Evolutionary conservation across 345 rosid species (phyloP), one percentile per base, ranked within the genome.

Genomic region (Firmiana major): DNA sequence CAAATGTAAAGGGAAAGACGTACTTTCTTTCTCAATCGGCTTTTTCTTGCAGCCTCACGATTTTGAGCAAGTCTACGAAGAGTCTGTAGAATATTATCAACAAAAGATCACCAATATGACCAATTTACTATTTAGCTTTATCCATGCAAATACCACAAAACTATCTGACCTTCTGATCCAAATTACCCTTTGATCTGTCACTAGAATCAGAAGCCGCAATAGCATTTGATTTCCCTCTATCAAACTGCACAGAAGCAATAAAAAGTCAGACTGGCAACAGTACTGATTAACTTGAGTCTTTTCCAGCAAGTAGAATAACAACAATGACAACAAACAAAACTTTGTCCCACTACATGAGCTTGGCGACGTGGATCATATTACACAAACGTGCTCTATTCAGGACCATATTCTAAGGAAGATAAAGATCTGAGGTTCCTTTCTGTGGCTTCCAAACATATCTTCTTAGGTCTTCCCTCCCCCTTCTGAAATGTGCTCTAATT

Each of bases 21-120:
- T 85, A 93, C 99, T 83, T 95, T 95, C 87, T 95, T 95, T 84
- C 99, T 86, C 73, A 95, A 79, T 77, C 99, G 89, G 81, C 99
- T 95, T 88, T 95, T 95, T 83, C 99, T 90, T 54, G 99, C 99
- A 31, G 99, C 99, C 85, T 95, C 99, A 2, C 98, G 93, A 82
- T 95, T 95, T 85, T 95, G 99, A 79, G 99, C 99, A 79, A 95
- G 97, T 82, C 98, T 88, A 66, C 98, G 96, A 84, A 95, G 94
- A 62, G 94, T 90, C 98, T 94, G 89, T 78, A 77, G 51, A 83
- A 82, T 82, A 76, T 79, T 75, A 81, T 69, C 40, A 72, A 75
- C 51, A 69, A 81, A 80, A 75, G 77, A 76, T 76, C 11, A 66
- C 12, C 48, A 78, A 70, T 3, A 82, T n/a, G 76, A 54, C 54